phyloP scores from a whole-genome alignment of 805 yeast species.

The Metschnikowia picachoensis region DNA sequence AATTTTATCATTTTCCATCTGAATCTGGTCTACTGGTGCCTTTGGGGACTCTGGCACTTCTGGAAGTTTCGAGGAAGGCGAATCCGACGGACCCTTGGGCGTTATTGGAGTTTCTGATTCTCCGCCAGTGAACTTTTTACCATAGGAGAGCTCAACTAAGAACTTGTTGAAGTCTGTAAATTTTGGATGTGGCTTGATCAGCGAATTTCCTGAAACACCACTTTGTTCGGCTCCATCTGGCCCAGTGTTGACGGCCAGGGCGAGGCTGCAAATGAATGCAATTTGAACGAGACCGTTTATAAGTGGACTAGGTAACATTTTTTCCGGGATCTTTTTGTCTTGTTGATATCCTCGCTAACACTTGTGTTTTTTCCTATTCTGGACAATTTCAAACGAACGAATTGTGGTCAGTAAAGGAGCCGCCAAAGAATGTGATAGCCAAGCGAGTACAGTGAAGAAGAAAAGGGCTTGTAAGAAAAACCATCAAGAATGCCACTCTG shows the following conservation, averaged over 20 bases:
- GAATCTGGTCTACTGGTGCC: neutral
- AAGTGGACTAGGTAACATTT: neutral
- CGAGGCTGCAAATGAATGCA: conserved; percentile 3
- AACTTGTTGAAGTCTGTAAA: neutral
- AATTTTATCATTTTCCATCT: no score
- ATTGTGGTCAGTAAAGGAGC: no score
- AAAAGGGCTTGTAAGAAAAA: no score
- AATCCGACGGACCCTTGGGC: neutral
- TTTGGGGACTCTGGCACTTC: neutral
- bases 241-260: neutral
- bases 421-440: no score
- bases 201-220: neutral
- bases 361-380: no score
- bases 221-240: neutral
- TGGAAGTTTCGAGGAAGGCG: neutral
- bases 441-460: no score
- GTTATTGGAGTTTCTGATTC: neutral
- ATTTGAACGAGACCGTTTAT: neutral
- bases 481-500: no score
- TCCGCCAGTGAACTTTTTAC: neutral
- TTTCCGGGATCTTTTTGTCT: no score
- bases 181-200: neutral
- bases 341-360: no score
- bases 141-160: neutral
- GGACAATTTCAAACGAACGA: no score